Evolutionary conservation across 306 rosid genomes (phyloP).

Genomic region (Carpinus viminea): DNA sequence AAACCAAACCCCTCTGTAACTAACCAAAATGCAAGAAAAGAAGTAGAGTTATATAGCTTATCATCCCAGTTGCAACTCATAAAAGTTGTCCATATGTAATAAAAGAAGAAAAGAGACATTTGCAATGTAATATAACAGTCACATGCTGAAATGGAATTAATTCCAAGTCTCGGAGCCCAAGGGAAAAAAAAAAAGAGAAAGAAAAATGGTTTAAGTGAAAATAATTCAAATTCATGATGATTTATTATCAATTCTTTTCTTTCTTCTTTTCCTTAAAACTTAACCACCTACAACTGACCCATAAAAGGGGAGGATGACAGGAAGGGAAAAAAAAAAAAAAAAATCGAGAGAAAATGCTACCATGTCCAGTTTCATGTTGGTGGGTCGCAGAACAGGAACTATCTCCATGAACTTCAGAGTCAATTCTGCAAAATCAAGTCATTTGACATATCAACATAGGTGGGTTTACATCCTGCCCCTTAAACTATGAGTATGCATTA

Average conservation of each 20-base stretch:
- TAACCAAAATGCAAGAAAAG: not conserved
- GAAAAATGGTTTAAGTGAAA: too few relatives aligned
- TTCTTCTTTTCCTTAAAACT: not conserved
- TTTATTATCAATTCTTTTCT: not conserved
- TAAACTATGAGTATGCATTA: constrained; percentile 15
- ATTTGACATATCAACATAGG: constrained; percentile 20
- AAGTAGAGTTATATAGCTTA: not conserved
- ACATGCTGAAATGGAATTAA: not conserved
- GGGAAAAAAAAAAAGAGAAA: too few relatives aligned
- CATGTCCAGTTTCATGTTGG: constrained; percentile 57
- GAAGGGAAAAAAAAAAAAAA: not conserved
- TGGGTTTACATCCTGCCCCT: not conserved
- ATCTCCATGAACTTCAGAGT: constrained; percentile 65
- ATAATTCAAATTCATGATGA: not conserved
- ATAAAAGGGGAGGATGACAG: not conserved
- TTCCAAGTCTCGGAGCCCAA: not conserved
- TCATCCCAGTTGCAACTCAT: not conserved
- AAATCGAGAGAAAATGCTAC: constrained; percentile 36
- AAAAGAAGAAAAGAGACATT: not conserved
- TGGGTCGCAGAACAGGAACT: constrained; percentile 51
- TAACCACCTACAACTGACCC: not conserved
- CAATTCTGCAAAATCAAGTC: constrained; percentile 59
- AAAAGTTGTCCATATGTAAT: not conserved
- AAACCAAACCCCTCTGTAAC: not conserved
- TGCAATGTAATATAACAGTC: not conserved